Percentiles rank a stretch among this genome's conserved stretches.
These are phyloP conservation scores for Aegilops sharonensis DNA, from an alignment of 176 grass and related monocot genomes.

Conservation along the genomic window DNA sequence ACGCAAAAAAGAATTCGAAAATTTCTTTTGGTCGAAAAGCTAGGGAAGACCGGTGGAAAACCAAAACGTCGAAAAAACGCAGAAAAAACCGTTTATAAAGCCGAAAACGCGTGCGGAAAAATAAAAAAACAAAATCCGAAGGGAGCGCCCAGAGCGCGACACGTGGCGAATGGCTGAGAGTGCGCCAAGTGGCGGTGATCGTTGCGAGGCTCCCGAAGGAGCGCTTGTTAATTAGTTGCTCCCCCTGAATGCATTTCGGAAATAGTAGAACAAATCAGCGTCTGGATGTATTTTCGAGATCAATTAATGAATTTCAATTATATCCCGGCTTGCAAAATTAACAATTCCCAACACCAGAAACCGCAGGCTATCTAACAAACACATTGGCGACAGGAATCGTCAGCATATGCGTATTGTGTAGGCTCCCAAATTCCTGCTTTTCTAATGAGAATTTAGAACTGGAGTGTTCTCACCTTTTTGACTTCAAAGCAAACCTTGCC, in stretches of 20 bases:
- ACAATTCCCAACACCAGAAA: neutral
- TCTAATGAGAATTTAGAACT: neutral
- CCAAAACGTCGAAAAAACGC: too few species aligned
- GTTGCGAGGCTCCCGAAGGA: too few species aligned
- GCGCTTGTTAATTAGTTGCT: too few species aligned
- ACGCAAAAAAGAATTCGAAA: too few species aligned
- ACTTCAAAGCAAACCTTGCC: neutral
- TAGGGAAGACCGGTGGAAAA: too few species aligned
- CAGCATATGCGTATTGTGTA: neutral
- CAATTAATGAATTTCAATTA: neutral
- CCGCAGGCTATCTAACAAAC: neutral
- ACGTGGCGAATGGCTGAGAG: too few species aligned
- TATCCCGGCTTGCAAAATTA: neutral
- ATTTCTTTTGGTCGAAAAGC: too few species aligned
- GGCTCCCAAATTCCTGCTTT: neutral
- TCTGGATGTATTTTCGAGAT: neutral
- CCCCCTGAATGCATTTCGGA: neutral
- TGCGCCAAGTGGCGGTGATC: too few species aligned
- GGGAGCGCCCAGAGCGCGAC: too few species aligned
- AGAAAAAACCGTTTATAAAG: too few species aligned
- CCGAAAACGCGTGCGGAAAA: too few species aligned
- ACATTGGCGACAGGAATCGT: neutral
- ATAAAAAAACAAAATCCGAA: too few species aligned
- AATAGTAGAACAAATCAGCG: neutral
- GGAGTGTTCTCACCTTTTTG: neutral